Percentiles rank a stretch among this genome's conserved stretches.
Evolutionary conservation across 805 yeast genomes (phyloP).

Genomic region (Kurtzmaniella fragi): DNA sequence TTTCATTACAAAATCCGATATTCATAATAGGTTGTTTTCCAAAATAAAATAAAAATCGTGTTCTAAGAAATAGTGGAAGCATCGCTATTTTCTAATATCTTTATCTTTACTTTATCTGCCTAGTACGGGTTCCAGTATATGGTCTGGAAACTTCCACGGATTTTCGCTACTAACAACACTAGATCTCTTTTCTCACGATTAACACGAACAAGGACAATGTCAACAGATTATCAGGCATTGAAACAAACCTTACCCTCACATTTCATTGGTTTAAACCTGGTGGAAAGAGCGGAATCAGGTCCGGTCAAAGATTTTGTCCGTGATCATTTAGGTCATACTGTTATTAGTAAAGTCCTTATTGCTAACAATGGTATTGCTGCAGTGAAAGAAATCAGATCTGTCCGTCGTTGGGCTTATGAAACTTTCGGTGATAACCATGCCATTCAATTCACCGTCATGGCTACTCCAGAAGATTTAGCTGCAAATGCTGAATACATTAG

Average conservation of each 20-base stretch:
- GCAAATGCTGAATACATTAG: conserved; percentile 97
- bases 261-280: conserved; percentile 78
- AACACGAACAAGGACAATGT: conserved; percentile 2
- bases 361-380: conserved; percentile 99
- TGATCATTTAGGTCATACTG: conserved; percentile 90
- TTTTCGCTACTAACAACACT: not conserved
- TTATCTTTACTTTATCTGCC: no score
- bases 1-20: no score
- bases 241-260: conserved; percentile 54
- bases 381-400: conserved; percentile 94
- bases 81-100: no score
- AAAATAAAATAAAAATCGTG: no score
- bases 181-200: conserved; percentile 2
- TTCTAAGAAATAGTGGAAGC: no score
- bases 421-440: conserved; percentile 96
- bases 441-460: conserved; percentile 95
- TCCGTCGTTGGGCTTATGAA: conserved; percentile 98
- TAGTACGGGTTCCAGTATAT: no score
- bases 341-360: conserved; percentile 79
- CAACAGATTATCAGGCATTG: conserved; percentile 18
- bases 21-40: no score
- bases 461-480: conserved; percentile 97
- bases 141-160: not conserved
- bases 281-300: conserved; percentile 73
- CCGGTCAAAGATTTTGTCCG: conserved; percentile 79